Base-by-base conservation (phyloP, 2,329 filamentous ascomycete genomes). In the Zarea fungicola region DNA sequence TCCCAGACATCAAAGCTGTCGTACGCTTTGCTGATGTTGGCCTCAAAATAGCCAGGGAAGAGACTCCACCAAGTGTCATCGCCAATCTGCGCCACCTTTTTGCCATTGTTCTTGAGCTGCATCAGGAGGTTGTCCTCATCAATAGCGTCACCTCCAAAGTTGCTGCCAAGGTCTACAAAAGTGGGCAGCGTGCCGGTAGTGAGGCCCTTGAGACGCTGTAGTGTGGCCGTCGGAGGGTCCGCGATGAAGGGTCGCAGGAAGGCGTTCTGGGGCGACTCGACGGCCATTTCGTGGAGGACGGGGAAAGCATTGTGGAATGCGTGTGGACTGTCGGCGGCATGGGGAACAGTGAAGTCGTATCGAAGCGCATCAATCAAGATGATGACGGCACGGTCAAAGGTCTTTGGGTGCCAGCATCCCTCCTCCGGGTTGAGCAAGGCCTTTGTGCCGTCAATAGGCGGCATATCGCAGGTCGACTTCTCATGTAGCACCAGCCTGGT, bases 1-100 rank as follows among this genome's bases (percentile, higher is more conserved):
- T 99, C 93, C 89, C 90, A 96, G 6, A 97, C 93, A 62, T 97
- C 96, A 71, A 99, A 95, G 53, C 92, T 97, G 65, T 97, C 92
- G 65, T 96, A 99, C 0, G 93, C 82, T 58, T 77, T 81, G 57
- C 91, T 96, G 49, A 96, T 81, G 49, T 92, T 87, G 8, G 83
- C 72, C 64, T 96, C 85, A 60, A 99, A 99, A 65, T 95, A 90
- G n/a, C 78, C 88, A 0, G 93, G 93, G 63, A 97, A 99, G 14
- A 99, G 73, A 36, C 89, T 79, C 56, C 90, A 87, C 93, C 93
- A 99, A 5, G 93, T 99, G 68, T 99, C 92, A 65, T 99, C 93
- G n/a, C 93, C 93, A 31, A 99, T 73, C 61, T 99, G 95, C 6
- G 91, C 93, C 56, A 99, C 81, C 55, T 79, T 87, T 74, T 89